Conservation (phyloP, 164 flowering plant species). For the Tetracentron sinense region DNA sequence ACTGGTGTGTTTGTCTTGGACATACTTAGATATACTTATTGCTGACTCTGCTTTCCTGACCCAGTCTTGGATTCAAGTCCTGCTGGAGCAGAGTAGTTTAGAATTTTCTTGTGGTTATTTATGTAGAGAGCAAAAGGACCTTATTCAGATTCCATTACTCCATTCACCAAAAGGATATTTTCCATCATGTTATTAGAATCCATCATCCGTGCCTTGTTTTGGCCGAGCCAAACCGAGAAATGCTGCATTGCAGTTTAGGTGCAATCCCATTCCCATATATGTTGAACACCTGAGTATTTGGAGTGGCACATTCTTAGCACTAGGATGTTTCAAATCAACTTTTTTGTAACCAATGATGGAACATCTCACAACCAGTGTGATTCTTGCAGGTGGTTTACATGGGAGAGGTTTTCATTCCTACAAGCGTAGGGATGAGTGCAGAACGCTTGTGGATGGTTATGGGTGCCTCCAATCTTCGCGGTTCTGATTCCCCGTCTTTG, state of each 20-base stretch:
- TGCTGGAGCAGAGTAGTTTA: not conserved
- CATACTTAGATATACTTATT: not conserved
- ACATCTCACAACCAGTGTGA: not conserved
- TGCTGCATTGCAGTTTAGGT: too few species aligned
- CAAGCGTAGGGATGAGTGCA: conserved; percentile 47
- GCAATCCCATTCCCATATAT: too few species aligned
- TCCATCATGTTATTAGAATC: too few species aligned
- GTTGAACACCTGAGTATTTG: too few species aligned
- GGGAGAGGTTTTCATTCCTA: conserved; percentile 57
- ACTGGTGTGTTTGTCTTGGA: not conserved
- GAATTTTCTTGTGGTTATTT: not conserved
- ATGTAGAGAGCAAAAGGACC: too few species aligned
- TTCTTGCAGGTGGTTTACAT: conserved; percentile 52
- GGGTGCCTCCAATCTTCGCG: conserved; percentile 62
- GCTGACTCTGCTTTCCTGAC: not conserved
- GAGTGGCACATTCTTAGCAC: too few species aligned
- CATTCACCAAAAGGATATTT: too few species aligned
- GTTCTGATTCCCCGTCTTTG: conserved; percentile 32
- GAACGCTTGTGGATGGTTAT: conserved; percentile 74
- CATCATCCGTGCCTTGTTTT: too few species aligned
- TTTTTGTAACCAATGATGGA: not conserved
- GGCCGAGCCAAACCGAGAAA: too few species aligned
- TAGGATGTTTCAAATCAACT: too few species aligned
- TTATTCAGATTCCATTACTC: too few species aligned
- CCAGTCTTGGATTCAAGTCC: not conserved